Percentiles rank a stretch among this genome's conserved stretches.
phyloP scores from a whole-genome alignment of 108 stramenopile genomes.

The Skeletonema grethae region DNA sequence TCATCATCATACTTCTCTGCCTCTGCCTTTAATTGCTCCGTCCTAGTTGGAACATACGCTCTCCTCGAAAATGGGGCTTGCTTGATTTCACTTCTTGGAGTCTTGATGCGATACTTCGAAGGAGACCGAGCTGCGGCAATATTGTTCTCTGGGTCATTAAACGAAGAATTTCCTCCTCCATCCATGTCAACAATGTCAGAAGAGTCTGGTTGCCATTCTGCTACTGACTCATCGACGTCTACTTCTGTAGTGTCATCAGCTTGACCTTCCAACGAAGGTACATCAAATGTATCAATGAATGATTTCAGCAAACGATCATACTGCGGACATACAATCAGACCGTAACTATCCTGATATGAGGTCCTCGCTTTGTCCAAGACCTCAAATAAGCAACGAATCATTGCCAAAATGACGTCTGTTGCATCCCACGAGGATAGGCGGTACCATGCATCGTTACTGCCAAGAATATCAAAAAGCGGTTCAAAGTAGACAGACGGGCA shows the following conservation, averaged over 20 bases:
- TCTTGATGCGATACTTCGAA: constrained; percentile 22
- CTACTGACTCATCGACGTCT: constrained; percentile 18
- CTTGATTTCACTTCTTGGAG: constrained; percentile 13
- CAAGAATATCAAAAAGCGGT: constrained; percentile 43
- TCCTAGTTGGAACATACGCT: constrained; percentile 82
- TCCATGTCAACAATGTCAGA: not conserved
- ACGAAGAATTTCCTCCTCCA: not conserved
- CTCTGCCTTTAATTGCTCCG: constrained; percentile 71
- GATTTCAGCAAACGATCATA: constrained; percentile 35
- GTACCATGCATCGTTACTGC: constrained; percentile 35
- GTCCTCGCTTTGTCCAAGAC: constrained; percentile 44
- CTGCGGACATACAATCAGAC: constrained; percentile 22
- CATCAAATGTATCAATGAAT: constrained; percentile 46
- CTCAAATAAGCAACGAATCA: constrained; percentile 42
- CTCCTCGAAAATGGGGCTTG: constrained; percentile 67
- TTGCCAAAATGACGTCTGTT: constrained; percentile 21
- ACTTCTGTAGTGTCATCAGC: constrained; percentile 2
- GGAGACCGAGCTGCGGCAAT: not conserved
- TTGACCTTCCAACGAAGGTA: constrained; percentile 11
- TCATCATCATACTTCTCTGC: constrained; percentile 65
- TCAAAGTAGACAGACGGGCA: constrained; percentile 42
- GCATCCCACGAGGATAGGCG: constrained; percentile 39
- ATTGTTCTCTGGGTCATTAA: not conserved
- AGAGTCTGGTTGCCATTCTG: not conserved
- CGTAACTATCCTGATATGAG: constrained; percentile 28